Conservation (phyloP, 2,329 filamentous ascomycete species). For the Pezicula carpinea region DNA sequence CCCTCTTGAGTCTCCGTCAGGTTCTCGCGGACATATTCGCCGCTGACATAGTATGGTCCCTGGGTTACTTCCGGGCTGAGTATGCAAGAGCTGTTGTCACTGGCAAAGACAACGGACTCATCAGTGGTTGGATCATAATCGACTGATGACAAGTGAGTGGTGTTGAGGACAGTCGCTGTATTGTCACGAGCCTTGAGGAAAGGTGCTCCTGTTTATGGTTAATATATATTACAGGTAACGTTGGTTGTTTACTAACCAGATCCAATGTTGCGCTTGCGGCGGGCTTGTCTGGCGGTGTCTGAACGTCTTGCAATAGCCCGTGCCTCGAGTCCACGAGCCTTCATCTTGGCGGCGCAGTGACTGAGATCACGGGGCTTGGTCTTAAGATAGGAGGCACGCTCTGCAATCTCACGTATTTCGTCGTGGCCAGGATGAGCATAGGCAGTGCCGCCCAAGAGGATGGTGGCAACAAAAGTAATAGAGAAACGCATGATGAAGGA, state of each 20-base stretch:
- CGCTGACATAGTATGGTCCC: constrained; percentile 48
- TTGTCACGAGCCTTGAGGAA: constrained; percentile 15
- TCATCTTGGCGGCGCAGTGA: constrained; percentile 34
- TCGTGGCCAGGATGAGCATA: constrained; percentile 36
- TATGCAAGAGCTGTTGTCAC: constrained; percentile 38
- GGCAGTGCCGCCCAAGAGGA: constrained; percentile 12
- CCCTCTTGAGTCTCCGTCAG: constrained; percentile 42
- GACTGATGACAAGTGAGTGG: constrained; percentile 5
- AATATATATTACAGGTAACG: not conserved
- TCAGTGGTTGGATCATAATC: constrained; percentile 31
- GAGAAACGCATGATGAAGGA: constrained; percentile 30
- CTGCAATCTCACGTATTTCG: constrained; percentile 27
- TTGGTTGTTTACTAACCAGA: constrained; percentile 3
- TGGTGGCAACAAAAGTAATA: constrained; percentile 16
- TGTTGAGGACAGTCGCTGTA: constrained; percentile 7
- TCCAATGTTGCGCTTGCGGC: constrained; percentile 27
- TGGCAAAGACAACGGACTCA: constrained; percentile 33
- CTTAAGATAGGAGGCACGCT: constrained; percentile 31
- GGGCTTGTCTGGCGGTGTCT: constrained; percentile 27
- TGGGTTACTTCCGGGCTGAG: constrained; percentile 47
- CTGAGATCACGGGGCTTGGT: constrained; percentile 30
- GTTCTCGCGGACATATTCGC: constrained; percentile 43
- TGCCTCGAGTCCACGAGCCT: constrained; percentile 32
- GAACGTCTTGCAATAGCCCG: constrained; percentile 30
- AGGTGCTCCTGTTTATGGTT: not conserved